phyloP scores from a whole-genome alignment of 192 early-diverging fungal genomes.

The Oehlia diaphana region DNA sequence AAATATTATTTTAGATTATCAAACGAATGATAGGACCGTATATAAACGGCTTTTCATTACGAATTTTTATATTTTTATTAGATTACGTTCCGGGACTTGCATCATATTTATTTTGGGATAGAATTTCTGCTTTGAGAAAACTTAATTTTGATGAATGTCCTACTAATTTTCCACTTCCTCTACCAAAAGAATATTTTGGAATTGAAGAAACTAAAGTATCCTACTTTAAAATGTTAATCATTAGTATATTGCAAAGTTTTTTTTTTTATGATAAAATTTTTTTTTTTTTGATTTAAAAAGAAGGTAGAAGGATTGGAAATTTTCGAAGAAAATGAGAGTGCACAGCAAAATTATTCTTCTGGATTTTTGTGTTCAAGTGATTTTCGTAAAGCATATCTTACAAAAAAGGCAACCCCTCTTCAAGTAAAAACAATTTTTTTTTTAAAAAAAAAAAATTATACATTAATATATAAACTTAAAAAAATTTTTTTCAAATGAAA shows the following conservation, averaged over 20 bases:
- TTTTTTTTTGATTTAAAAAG: neutral
- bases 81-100: neutral
- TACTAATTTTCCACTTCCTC: conserved; percentile 6
- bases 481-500: neutral
- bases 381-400: conserved; percentile 14
- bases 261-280: neutral
- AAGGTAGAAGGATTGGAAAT: conserved; percentile 4
- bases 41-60: neutral
- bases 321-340: neutral
- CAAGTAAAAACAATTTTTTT: conserved; percentile 5
- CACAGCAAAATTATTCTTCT: neutral
- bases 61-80: neutral
- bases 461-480: no score
- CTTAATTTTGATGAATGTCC: neutral
- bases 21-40: neutral
- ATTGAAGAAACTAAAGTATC: neutral
- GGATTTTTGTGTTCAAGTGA: neutral
- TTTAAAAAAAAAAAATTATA: neutral
- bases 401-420: neutral
- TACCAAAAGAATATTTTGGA: conserved; percentile 25
- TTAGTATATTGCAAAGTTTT: neutral
- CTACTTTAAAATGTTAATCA: neutral
- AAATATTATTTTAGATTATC: no score
- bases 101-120: neutral
- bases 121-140: neutral